Evolutionary conservation across 129 eudicot genomes (phyloP).

Genomic region (Flaveria linearis): DNA sequence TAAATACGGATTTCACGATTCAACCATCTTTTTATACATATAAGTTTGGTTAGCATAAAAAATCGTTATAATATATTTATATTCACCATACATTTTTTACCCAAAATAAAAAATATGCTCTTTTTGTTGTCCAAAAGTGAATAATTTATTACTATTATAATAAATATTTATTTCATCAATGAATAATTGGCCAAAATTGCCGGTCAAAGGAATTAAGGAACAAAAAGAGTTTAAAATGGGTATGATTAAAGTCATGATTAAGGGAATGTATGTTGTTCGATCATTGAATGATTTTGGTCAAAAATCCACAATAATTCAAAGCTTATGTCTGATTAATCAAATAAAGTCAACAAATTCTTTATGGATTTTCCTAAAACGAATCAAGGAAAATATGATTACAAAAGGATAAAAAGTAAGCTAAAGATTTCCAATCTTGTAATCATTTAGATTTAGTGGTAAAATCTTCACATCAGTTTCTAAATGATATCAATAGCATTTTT

Average conservation of each 20-base stretch:
- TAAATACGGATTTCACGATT: too few relatives aligned
- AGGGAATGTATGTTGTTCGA: slow-evolving; percentile 1
- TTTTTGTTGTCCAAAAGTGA: too few relatives aligned
- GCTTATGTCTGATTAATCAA: slow-evolving; percentile 11
- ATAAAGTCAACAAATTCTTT: slow-evolving; percentile 7
- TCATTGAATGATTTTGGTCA: not conserved
- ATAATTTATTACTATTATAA: not conserved
- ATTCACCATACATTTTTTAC: too few relatives aligned
- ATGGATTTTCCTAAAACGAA: not conserved
- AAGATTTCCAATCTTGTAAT: slow-evolving; percentile 4
- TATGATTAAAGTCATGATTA: slow-evolving; percentile 8
- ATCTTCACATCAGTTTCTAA: slow-evolving; percentile 1
- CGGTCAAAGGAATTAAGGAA: not conserved
- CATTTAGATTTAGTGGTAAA: slow-evolving; percentile 14
- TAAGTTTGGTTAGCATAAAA: too few relatives aligned
- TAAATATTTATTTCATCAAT: not conserved
- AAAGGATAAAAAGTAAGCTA: slow-evolving; percentile 3
- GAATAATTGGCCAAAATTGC: not conserved
- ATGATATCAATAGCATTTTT: slow-evolving; percentile 6
- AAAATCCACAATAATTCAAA: slow-evolving; percentile 15
- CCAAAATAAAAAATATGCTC: too few relatives aligned
- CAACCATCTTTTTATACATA: too few relatives aligned
- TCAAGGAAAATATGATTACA: slow-evolving; percentile 12
- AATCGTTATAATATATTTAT: too few relatives aligned
- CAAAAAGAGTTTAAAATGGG: slow-evolving; percentile 5